Evolutionary conservation across 805 yeast genomes (phyloP).

Genomic region (Barnettozyma botsteinii): DNA sequence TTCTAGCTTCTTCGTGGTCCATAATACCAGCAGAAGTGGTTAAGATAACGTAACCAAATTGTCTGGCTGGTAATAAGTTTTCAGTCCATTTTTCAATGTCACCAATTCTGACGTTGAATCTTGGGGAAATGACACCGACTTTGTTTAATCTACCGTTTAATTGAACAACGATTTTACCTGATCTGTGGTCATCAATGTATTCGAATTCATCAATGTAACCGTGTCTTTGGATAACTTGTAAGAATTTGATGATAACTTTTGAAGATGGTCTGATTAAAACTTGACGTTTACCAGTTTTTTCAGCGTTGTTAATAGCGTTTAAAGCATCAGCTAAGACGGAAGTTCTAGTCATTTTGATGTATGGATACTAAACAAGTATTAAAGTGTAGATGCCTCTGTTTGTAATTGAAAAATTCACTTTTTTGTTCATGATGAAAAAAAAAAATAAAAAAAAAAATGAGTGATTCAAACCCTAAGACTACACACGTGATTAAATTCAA

Average conservation of each 20-base stretch:
- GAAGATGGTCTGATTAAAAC: conserved; percentile 97
- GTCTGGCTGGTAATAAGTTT: conserved; percentile 98
- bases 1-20: conserved; percentile 99
- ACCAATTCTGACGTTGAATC: conserved; percentile 93
- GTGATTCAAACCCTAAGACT: conserved; percentile 2
- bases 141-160: conserved; percentile 98
- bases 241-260: conserved; percentile 95
- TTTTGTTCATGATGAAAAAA: not conserved
- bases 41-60: conserved; percentile 95
- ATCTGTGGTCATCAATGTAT: conserved; percentile 98
- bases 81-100: conserved; percentile 98
- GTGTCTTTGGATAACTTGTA: conserved; percentile 96
- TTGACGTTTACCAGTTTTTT: conserved; percentile 98
- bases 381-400: not conserved
- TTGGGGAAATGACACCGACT: conserved; percentile 98
- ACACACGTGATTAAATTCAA: conserved; percentile 8
- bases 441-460: not conserved
- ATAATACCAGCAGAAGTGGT: conserved; percentile 99
- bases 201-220: conserved; percentile 99
- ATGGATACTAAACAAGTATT: not conserved
- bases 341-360: conserved; percentile 81
- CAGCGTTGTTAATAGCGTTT: conserved; percentile 98
- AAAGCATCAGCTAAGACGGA: conserved; percentile 98
- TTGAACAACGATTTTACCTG: conserved; percentile 95
- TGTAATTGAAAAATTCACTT: conserved; percentile 14